Base-by-base conservation (phyloP, 2,329 filamentous ascomycete species). In the Beauveria pseudobassiana region DNA sequence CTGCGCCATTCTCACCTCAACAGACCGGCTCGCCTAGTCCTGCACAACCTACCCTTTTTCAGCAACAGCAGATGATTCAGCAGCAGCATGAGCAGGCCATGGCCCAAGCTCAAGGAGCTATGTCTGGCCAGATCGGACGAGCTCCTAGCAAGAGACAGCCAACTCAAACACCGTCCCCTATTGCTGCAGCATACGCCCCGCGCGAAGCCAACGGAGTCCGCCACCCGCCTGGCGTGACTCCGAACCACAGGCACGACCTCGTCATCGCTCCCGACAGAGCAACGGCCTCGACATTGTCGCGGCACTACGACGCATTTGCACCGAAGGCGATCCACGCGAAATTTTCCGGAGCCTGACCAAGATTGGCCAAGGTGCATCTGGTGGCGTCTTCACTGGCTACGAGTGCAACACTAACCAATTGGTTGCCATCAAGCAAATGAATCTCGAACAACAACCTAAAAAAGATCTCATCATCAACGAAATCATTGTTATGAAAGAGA, bases 351-450 rank as follows among this genome's bases (percentile, higher is more conserved):
- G 88, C 62, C 85, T 98, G 68, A 93, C 87, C 72, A 98, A 98
- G 78, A 98, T 99, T 72, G 95, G 95, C 0, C 95, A 99, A 75
- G 95, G 95, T 74, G 95, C 95, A 43, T 98, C 93, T 9, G 95
- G 95, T 67, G 95, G 95, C 64, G 95, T 99, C 1, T 99, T 87
- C 71, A 96, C 91, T 0, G 95, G 93, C 3, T 91, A 93, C 72
- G 91, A 97, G 74, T 82, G 87, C 66, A 88, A 86, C 61, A 89
- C 86, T 45, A 96, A 96, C 75, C 87, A 89, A 65, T 87, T 96
- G 67, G 95, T 99, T 43, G 95, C 95, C 48, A 98, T 99, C 77
- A 99, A 99, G 79, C 95, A 99, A 79, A 99, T 99, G 95, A 98
- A 98, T 67, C 79, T 99, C 61, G 95, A 98, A 74, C 90, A 98